phyloP scores from a whole-genome alignment of 495 filamentous ascomycete genomes.

The Aspergillus nanangensis region DNA sequence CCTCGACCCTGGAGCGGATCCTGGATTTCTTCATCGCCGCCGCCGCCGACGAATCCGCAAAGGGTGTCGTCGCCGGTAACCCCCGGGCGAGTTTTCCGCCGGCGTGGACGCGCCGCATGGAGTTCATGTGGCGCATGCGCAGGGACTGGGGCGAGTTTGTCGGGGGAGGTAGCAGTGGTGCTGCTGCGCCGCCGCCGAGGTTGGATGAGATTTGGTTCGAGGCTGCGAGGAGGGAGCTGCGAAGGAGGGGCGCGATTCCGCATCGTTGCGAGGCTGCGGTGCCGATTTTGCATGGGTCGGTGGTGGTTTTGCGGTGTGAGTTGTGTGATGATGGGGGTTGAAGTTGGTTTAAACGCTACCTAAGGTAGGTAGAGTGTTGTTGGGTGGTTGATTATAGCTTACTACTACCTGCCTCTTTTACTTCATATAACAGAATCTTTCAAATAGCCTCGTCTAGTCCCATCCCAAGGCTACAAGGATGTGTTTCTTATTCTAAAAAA shows the following conservation, averaged over 20 bases:
- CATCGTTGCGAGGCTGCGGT: constrained; percentile 19
- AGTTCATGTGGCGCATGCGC: constrained; percentile 28
- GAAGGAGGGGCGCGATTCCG: constrained; percentile 18
- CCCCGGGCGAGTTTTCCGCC: too few relatives aligned
- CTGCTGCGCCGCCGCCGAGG: constrained; percentile 3
- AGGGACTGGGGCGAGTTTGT: constrained; percentile 19
- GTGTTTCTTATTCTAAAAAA: too few relatives aligned
- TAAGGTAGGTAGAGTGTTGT: neutral
- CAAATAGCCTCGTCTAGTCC: too few relatives aligned
- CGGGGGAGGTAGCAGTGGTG: neutral
- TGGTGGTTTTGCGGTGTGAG: constrained; percentile 14
- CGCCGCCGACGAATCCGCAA: constrained; percentile 1
- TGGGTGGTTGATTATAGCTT: neutral
- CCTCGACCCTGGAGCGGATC: constrained; percentile 23
- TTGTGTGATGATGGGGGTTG: constrained; percentile 12
- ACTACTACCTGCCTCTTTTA: neutral
- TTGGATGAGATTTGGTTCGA: constrained; percentile 24
- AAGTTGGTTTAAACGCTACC: neutral
- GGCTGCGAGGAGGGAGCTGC: constrained; percentile 21
- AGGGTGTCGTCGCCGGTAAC: neutral
- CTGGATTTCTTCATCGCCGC: constrained; percentile 21
- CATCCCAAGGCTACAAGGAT: too few relatives aligned
- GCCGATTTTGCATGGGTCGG: constrained; percentile 20
- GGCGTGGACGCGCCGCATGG: constrained; percentile 20
- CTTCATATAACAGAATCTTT: too few relatives aligned